phyloP scores from a whole-genome alignment of 1,284 basidiomycete genomes.

The Ceratobasidium sp. region DNA sequence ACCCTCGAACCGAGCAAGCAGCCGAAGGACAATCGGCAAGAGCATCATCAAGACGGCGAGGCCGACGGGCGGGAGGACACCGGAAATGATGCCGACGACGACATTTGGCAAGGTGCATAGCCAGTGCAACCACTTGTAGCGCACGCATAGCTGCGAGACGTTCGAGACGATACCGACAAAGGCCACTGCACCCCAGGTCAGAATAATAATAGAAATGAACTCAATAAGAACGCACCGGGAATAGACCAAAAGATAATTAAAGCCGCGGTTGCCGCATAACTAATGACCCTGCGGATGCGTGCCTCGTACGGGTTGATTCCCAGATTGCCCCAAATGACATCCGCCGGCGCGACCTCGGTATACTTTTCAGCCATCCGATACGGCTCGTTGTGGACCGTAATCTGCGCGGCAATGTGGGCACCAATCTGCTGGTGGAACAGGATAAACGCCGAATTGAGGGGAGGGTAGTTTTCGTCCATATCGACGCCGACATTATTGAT shows the following conservation, averaged over 20 bases:
- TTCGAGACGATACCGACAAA: conserved; percentile 65
- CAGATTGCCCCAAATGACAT: conserved; percentile 74
- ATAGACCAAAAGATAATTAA: conserved; percentile 79
- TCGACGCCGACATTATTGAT: conserved; percentile 58
- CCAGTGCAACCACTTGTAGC: conserved; percentile 71
- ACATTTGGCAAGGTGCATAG: conserved; percentile 65
- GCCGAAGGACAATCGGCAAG: conserved; percentile 73
- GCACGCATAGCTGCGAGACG: conserved; percentile 57
- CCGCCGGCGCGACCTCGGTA: conserved; percentile 74
- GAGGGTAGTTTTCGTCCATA: conserved; percentile 64
- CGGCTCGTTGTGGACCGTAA: conserved; percentile 66
- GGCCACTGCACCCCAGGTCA: conserved; percentile 59
- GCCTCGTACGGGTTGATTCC: conserved; percentile 90
- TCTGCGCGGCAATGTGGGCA: conserved; percentile 75
- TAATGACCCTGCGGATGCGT: conserved; percentile 63
- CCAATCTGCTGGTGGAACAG: conserved; percentile 83
- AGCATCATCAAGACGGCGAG: conserved; percentile 76
- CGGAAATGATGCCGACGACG: conserved; percentile 72
- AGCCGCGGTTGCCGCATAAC: conserved; percentile 63
- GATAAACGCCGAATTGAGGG: conserved; percentile 79
- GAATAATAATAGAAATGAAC: neutral
- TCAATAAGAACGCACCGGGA: conserved; percentile 61
- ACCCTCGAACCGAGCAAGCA: conserved; percentile 74
- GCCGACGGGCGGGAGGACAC: conserved; percentile 74
- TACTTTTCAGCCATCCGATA: conserved; percentile 69